phyloP scores from a whole-genome alignment of 192 early-diverging fungal genomes.

The Coemansia sp. region DNA sequence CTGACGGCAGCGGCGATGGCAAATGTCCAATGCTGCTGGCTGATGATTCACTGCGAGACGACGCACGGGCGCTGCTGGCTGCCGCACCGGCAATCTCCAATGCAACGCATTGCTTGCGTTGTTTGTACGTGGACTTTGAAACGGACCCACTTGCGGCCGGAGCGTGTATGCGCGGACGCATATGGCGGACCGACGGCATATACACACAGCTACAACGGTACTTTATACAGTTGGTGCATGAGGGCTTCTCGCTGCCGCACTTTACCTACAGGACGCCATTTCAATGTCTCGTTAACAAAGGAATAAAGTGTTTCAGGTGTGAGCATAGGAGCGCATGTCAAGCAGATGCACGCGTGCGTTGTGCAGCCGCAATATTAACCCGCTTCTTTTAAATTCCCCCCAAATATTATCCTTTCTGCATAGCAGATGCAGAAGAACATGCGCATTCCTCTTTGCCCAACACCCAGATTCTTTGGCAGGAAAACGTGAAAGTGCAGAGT shows the following conservation, averaged over 20 bases:
- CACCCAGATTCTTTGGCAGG: no score
- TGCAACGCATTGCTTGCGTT: conserved; percentile 13
- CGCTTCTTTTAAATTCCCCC: neutral
- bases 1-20: conserved; percentile 10
- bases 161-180: conserved; percentile 17
- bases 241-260: conserved; percentile 50
- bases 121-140: conserved; percentile 12
- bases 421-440: neutral
- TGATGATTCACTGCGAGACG: neutral
- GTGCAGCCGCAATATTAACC: neutral
- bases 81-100: conserved; percentile 6
- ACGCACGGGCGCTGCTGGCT: neutral
- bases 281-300: no score
- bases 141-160: conserved; percentile 9
- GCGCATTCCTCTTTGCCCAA: neutral
- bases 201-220: conserved; percentile 40
- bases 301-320: no score
- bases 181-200: conserved; percentile 36
- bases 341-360: conserved; percentile 4
- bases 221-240: conserved; percentile 46
- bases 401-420: neutral
- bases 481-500: no score
- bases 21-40: neutral
- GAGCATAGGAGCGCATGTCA: no score
- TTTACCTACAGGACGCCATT: conserved; percentile 30